These are phyloP conservation scores for Leccinum imitatum DNA, from an alignment of 768 basidiomycete species.

Conservation along the genomic window DNA sequence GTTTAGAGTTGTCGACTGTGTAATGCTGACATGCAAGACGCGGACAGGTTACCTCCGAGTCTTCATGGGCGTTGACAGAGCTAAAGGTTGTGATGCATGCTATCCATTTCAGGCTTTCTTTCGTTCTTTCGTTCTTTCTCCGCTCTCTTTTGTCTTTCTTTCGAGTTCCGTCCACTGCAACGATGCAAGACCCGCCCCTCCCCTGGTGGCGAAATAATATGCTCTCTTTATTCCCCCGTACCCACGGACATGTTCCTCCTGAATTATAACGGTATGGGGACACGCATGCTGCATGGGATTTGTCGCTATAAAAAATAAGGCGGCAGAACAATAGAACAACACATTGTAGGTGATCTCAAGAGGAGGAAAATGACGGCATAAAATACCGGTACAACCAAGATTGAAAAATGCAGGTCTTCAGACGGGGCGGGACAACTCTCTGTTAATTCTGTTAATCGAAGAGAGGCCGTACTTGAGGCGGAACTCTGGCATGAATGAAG, in stretches of 20 bases:
- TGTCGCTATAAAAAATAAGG: too few species aligned
- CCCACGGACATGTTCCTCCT: background rate
- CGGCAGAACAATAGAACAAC: too few species aligned
- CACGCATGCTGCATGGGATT: too few species aligned
- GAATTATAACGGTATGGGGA: too few species aligned
- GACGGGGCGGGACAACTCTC: background rate
- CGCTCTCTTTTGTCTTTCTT: background rate
- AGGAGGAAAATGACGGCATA: background rate
- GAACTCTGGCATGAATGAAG: background rate
- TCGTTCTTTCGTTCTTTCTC: background rate
- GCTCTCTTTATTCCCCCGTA: background rate
- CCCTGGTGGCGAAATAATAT: background rate
- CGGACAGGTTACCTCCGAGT: slow-evolving; percentile 49
- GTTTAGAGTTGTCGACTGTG: background rate
- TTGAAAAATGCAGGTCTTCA: background rate
- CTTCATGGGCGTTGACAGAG: slow-evolving; percentile 83
- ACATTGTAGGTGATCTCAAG: too few species aligned
- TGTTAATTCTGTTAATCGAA: background rate
- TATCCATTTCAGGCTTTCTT: background rate
- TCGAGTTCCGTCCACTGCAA: background rate
- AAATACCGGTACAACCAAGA: too few species aligned
- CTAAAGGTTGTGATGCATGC: slow-evolving; percentile 67
- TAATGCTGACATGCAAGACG: slow-evolving; percentile 5
- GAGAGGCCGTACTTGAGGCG: background rate
- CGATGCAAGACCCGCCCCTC: background rate